A percentile compares a stretch with the other conserved stretches of the same genome.
These are phyloP conservation scores for Tetraselmis striata DNA, from an alignment of 139 green algal genomes.

Conservation along the genomic window DNA sequence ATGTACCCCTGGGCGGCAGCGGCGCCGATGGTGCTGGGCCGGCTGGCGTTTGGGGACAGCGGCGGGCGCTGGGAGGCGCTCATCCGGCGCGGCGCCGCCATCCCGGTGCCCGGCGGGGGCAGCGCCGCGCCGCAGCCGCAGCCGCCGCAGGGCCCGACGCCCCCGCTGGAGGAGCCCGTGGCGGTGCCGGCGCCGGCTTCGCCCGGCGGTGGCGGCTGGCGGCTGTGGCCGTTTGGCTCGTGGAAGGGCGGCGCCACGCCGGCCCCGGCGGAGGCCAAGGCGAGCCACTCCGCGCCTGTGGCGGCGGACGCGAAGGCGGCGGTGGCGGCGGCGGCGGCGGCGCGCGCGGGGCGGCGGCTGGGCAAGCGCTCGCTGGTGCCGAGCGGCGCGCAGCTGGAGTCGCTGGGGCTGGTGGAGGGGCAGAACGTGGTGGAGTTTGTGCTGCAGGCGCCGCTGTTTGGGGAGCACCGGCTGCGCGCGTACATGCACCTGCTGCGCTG, in stretches of 20 bases:
- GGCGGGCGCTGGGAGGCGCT: slow-evolving; percentile 25
- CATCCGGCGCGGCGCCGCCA: neutral
- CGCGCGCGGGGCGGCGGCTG: slow-evolving; percentile 1
- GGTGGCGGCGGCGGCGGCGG: no score
- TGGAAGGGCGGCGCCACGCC: slow-evolving; percentile 8
- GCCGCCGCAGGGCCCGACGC: neutral
- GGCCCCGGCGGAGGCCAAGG: neutral
- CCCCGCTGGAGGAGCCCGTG: neutral
- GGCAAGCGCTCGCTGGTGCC: slow-evolving; percentile 16
- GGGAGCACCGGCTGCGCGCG: slow-evolving; percentile 35
- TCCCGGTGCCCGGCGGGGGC: neutral
- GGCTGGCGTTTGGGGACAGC: slow-evolving; percentile 37
- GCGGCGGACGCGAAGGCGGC: neutral
- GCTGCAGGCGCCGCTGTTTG: neutral
- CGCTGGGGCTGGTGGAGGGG: slow-evolving; percentile 56
- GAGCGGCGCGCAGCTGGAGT: slow-evolving; percentile 53
- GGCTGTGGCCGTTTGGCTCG: slow-evolving; percentile 43
- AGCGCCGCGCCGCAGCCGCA: neutral
- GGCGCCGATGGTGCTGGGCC: slow-evolving; percentile 43
- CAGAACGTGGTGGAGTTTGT: slow-evolving; percentile 49
- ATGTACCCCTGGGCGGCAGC: slow-evolving; percentile 47
- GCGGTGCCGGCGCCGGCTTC: neutral
- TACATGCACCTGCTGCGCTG: slow-evolving; percentile 78
- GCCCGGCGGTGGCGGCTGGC: slow-evolving; percentile 40
- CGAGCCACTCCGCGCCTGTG: neutral